A percentile compares a stretch with the other conserved stretches of the same genome.
phyloP scores from a whole-genome alignment of 2,329 filamentous ascomycete species.

The Hymenoscyphus albidus region DNA sequence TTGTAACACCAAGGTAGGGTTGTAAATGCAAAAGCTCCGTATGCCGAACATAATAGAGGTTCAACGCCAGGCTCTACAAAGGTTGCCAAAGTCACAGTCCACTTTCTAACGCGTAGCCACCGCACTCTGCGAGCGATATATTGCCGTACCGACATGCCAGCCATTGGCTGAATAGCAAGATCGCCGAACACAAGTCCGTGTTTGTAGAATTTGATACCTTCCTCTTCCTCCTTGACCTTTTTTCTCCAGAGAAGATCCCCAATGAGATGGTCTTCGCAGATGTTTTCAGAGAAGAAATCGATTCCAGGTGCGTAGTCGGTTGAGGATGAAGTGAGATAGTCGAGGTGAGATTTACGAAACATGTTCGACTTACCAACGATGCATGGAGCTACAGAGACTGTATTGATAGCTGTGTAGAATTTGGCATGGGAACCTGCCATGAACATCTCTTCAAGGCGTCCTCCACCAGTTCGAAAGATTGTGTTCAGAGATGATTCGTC shows the following conservation, averaged over 20 bases:
- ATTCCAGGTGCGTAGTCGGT: conserved; percentile 60
- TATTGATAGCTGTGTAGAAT: conserved; percentile 97
- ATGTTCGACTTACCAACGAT: conserved; percentile 97
- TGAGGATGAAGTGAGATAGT: conserved; percentile 57
- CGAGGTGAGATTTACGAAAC: conserved; percentile 89
- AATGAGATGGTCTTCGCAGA: conserved; percentile 96
- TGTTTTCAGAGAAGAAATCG: conserved; percentile 91
- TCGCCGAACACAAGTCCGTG: conserved; percentile 84
- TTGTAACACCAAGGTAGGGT: conserved; percentile 62
- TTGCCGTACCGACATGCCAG: conserved; percentile 69
- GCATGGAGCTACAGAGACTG: conserved; percentile 84
- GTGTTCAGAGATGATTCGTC: conserved; percentile 17
- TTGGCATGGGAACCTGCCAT: conserved; percentile 92
- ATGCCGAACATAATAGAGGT: conserved; percentile 75
- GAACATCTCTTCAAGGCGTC: conserved; percentile 89
- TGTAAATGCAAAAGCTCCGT: conserved; percentile 75
- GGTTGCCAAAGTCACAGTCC: conserved; percentile 84
- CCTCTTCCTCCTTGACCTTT: conserved; percentile 47
- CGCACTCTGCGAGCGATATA: conserved; percentile 79
- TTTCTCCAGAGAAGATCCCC: conserved; percentile 85
- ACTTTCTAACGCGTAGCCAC: conserved; percentile 92
- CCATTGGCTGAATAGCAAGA: conserved; percentile 84
- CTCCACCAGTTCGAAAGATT: conserved; percentile 55
- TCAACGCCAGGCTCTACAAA: conserved; percentile 92
- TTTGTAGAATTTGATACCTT: conserved; percentile 56